Evolutionary conservation across 495 filamentous ascomycete genomes (phyloP).

Genomic region (Letharia columbiana): DNA sequence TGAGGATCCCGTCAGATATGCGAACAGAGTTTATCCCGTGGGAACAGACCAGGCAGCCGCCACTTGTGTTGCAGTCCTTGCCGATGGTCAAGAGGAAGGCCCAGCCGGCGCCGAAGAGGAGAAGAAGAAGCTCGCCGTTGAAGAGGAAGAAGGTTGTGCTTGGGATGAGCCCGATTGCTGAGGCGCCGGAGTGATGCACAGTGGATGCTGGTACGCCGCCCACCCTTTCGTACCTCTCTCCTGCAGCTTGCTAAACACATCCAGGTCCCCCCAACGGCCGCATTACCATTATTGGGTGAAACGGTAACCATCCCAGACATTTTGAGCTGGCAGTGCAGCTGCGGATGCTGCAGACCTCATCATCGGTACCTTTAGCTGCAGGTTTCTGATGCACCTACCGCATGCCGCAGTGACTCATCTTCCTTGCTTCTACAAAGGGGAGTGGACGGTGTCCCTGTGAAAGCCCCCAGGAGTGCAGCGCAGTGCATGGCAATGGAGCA

Average conservation of each 20-base stretch:
- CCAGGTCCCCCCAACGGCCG: neutral
- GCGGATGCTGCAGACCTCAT: neutral
- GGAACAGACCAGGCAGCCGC: slow-evolving; percentile 24
- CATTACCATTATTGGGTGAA: neutral
- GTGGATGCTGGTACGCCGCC: slow-evolving; percentile 1
- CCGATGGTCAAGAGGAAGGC: slow-evolving; percentile 7
- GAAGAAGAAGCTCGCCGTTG: slow-evolving; percentile 21
- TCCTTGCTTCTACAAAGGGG: neutral
- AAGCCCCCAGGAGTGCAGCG: too few species aligned
- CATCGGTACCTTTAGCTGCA: neutral
- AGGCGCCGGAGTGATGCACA: slow-evolving; percentile 18
- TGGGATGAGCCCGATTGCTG: slow-evolving; percentile 25
- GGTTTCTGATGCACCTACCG: neutral
- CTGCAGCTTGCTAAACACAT: neutral
- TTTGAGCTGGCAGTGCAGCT: slow-evolving; percentile 6
- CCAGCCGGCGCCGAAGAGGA: slow-evolving; percentile 14
- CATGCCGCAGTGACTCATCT: slow-evolving; percentile 3
- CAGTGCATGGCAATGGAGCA: neutral
- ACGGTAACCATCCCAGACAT: neutral
- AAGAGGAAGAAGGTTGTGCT: slow-evolving; percentile 15
- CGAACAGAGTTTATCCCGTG: slow-evolving; percentile 13
- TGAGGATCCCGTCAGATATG: slow-evolving; percentile 13
- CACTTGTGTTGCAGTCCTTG: slow-evolving; percentile 18
- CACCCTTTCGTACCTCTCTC: too few species aligned
- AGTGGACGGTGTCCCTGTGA: neutral